Conservation (phyloP, 2,329 filamentous ascomycete species). For the Talaromyces islandicus region DNA sequence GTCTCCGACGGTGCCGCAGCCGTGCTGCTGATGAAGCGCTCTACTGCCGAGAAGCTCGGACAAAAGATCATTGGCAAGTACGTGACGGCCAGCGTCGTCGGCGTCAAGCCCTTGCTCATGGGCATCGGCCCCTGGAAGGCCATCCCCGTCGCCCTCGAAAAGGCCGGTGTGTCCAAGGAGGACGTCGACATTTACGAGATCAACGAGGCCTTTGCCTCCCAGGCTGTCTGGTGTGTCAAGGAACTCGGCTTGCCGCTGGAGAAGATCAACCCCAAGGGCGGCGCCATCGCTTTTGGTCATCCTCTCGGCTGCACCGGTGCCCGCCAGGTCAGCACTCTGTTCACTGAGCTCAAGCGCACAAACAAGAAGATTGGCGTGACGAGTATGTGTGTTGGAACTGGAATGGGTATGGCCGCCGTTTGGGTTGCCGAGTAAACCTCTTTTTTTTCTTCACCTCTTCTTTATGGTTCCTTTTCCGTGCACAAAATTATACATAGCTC, state of each 20-base stretch:
- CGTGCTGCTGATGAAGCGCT: slow-evolving; percentile 91
- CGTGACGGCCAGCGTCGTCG: slow-evolving; percentile 76
- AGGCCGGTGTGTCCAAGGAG: slow-evolving; percentile 77
- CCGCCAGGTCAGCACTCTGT: slow-evolving; percentile 82
- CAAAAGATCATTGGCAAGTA: slow-evolving; percentile 91
- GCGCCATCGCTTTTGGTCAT: slow-evolving; percentile 93
- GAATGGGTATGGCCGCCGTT: slow-evolving; percentile 95
- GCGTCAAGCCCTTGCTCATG: slow-evolving; percentile 91
- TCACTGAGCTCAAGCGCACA: slow-evolving; percentile 82
- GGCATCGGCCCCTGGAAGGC: slow-evolving; percentile 92
- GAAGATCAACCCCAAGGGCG: slow-evolving; percentile 97
- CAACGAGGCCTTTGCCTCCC: slow-evolving; percentile 96
- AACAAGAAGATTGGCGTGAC: slow-evolving; percentile 83
- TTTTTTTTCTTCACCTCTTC: not conserved
- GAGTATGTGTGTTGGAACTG: slow-evolving; percentile 94
- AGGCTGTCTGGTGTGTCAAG: slow-evolving; percentile 89
- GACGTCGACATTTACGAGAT: slow-evolving; percentile 98
- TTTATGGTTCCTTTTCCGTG: not conserved
- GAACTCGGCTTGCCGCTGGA: slow-evolving; percentile 74
- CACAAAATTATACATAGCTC: not conserved
- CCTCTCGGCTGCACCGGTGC: slow-evolving; percentile 92
- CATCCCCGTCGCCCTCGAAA: slow-evolving; percentile 84
- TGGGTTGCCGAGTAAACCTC: slow-evolving; percentile 79
- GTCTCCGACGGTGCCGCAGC: slow-evolving; percentile 94
- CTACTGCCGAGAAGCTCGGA: slow-evolving; percentile 78